Evolutionary conservation across 2,329 filamentous ascomycete genomes (phyloP).

Genomic region (Chalaropsis thielavioides): DNA sequence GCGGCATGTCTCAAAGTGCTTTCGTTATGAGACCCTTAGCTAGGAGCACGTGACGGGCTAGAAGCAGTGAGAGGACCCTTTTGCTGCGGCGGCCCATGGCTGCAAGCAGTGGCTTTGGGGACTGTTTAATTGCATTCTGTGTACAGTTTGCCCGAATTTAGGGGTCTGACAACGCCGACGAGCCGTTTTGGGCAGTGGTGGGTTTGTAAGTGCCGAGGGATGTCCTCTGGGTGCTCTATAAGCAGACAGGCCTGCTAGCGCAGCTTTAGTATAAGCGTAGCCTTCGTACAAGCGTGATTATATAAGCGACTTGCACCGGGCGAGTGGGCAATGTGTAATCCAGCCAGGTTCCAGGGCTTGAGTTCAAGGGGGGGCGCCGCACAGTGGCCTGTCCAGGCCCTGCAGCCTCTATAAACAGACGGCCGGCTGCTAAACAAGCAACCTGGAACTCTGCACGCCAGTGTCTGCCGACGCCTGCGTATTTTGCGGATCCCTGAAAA

Average conservation of each 20-base stretch:
- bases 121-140: background rate
- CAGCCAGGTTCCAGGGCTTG: background rate
- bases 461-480: background rate
- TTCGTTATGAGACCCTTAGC: background rate
- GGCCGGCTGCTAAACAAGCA: background rate
- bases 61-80: background rate
- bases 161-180: background rate
- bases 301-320: background rate
- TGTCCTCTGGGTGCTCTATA: background rate
- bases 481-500: background rate
- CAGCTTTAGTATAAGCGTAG: too few species aligned
- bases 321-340: background rate
- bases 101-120: background rate
- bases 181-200: background rate
- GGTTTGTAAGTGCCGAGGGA: background rate
- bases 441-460: background rate
- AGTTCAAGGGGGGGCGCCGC: background rate
- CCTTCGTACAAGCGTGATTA: background rate
- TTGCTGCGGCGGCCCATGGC: background rate
- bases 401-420: slow-evolving; percentile 4
- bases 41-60: background rate
- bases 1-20: background rate
- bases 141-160: background rate
- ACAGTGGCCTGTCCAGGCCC: slow-evolving; percentile 1
- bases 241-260: too few species aligned